phyloP scores from a whole-genome alignment of 1,139 yeast genomes.

The Nakaseomyces sp. region DNA sequence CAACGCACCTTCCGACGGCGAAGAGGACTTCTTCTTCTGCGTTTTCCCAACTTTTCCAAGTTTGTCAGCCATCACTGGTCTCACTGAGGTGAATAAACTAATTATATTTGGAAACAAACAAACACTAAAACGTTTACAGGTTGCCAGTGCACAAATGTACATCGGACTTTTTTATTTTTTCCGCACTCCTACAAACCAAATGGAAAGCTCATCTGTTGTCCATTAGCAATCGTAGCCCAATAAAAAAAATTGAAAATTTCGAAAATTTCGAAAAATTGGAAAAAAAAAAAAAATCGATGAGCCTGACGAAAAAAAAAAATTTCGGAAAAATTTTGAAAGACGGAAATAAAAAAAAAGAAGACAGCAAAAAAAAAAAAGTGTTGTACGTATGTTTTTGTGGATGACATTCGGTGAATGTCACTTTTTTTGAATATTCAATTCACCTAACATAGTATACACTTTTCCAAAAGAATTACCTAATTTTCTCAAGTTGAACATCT shows the following conservation, averaged over 20 bases:
- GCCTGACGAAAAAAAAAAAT: slow-evolving; percentile 1
- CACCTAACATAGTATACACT: no score
- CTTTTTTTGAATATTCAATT: no score
- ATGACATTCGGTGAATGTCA: not conserved
- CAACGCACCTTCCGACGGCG: slow-evolving; percentile 8
- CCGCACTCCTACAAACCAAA: no score
- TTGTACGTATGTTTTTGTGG: no score
- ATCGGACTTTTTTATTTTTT: not conserved
- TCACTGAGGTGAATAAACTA: no score
- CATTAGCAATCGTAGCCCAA: not conserved
- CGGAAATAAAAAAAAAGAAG: not conserved
- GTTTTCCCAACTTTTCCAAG: slow-evolving; percentile 7
- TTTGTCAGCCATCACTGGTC: not conserved
- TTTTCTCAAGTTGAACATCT: not conserved
- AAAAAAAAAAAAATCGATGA: slow-evolving; percentile 1
- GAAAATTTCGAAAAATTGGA: no score
- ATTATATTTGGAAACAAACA: no score
- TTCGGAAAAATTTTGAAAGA: not conserved
- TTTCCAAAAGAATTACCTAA: no score
- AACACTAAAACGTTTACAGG: no score
- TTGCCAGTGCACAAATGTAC: no score
- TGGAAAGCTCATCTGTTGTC: not conserved
- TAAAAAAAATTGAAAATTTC: no score
- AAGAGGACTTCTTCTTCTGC: slow-evolving; percentile 11
- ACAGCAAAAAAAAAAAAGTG: not conserved